A percentile compares a stretch with the other conserved stretches of the same genome.
These are phyloP conservation scores for Pyrus hybrid DNA, from an alignment of 331 rosid genomes.

Conservation along the genomic window DNA sequence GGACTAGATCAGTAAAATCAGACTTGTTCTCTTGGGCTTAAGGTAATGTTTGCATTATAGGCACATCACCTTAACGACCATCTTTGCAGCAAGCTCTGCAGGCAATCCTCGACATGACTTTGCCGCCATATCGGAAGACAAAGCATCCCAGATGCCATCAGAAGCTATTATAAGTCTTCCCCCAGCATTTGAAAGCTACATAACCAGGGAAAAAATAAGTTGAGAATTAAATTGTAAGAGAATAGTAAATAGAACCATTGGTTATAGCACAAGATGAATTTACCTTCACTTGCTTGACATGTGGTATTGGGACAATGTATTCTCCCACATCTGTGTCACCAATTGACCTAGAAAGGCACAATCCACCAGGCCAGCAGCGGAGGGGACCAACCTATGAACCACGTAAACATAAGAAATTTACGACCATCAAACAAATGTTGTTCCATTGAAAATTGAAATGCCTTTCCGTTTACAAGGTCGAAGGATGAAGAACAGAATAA, in stretches of 20 bases:
- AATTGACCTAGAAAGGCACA: conserved; percentile 95
- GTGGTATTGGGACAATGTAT: conserved; percentile 91
- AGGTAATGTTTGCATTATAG: conserved; percentile 5
- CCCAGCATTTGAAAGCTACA: conserved; percentile 88
- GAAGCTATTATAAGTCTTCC: conserved; percentile 97
- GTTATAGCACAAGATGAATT: conserved; percentile 4
- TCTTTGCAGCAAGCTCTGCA: conserved; percentile 98
- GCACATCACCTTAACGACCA: conserved; percentile 81
- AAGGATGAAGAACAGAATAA: conserved; percentile 11
- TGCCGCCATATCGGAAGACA: conserved; percentile 87
- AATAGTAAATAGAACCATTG: not conserved
- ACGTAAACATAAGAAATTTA: not conserved
- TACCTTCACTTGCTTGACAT: conserved; percentile 99
- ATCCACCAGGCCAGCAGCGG: conserved; percentile 99
- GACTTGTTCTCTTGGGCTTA: not conserved
- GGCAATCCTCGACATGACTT: conserved; percentile 91
- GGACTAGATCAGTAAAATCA: conserved; percentile 4
- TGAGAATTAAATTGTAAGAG: conserved; percentile 4
- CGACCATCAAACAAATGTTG: not conserved
- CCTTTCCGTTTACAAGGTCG: not conserved
- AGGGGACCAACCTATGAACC: conserved; percentile 84
- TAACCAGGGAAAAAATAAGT: conserved; percentile 5
- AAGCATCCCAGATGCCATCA: conserved; percentile 99
- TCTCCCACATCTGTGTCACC: conserved; percentile 99
- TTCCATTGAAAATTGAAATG: not conserved